These are phyloP conservation scores for Diplosphaera chodatii DNA, from an alignment of 139 green algal species.

Conservation along the genomic window DNA sequence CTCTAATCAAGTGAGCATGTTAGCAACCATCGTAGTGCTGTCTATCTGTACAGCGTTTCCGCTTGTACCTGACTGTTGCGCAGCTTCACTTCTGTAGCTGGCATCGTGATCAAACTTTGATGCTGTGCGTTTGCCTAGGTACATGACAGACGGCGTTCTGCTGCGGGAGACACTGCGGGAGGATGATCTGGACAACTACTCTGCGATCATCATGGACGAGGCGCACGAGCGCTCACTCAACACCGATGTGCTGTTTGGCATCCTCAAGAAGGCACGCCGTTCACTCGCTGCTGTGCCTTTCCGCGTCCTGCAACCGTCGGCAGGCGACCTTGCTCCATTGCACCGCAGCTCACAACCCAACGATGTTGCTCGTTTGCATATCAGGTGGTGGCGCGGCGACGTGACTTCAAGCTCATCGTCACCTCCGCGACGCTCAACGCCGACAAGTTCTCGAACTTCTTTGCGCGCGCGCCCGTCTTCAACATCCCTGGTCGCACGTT, in stretches of 20 bases:
- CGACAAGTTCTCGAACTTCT: slow-evolving; percentile 83
- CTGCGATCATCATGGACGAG: slow-evolving; percentile 81
- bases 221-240: slow-evolving; percentile 93
- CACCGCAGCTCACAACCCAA: too few species aligned
- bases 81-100: too few species aligned
- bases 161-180: slow-evolving; percentile 88
- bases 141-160: slow-evolving; percentile 94
- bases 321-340: too few species aligned
- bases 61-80: too few species aligned
- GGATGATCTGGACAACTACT: slow-evolving; percentile 75
- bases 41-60: too few species aligned
- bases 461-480: slow-evolving; percentile 85
- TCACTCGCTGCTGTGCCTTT: too few species aligned
- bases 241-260: slow-evolving; percentile 95
- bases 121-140: slow-evolving; percentile 38
- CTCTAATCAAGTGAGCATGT: slow-evolving; percentile 75
- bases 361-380: neutral
- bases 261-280: slow-evolving; percentile 77
- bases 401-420: slow-evolving; percentile 96
- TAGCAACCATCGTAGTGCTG: too few species aligned
- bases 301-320: too few species aligned
- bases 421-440: slow-evolving; percentile 92
- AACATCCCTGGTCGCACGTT: slow-evolving; percentile 95
- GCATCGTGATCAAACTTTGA: too few species aligned
- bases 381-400: slow-evolving; percentile 64